Evolutionary conservation across 768 basidiomycete species (phyloP).

Genomic region (Xerocomellus intermedius): DNA sequence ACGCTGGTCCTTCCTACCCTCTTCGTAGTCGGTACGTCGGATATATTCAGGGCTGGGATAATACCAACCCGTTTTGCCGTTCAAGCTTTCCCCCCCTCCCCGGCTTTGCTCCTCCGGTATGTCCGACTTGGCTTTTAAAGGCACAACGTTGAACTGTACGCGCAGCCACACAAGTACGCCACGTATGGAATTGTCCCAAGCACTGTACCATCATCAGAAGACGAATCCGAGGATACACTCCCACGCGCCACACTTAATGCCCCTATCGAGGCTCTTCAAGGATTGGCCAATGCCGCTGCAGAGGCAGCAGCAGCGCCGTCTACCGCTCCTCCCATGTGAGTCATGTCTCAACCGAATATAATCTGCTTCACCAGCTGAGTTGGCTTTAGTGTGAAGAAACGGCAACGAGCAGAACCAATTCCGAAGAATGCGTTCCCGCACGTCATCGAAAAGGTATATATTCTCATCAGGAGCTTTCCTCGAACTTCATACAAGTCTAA

Average conservation of each 20-base stretch:
- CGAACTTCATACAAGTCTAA: neutral
- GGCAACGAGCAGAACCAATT: conserved; percentile 79
- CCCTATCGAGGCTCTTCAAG: conserved; percentile 92
- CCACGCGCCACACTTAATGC: conserved; percentile 83
- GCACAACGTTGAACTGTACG: conserved; percentile 16
- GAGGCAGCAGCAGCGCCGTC: conserved; percentile 86
- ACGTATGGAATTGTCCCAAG: conserved; percentile 88
- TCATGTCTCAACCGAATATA: neutral
- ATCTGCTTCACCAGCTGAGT: neutral
- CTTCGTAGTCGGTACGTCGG: conserved; percentile 35
- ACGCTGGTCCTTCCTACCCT: conserved; percentile 27
- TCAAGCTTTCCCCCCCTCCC: conserved; percentile 79
- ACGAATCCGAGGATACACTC: conserved; percentile 87
- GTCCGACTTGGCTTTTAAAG: conserved; percentile 25
- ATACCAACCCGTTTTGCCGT: conserved; percentile 32
- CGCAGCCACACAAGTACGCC: conserved; percentile 83
- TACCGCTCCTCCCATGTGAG: conserved; percentile 56
- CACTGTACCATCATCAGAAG: conserved; percentile 82
- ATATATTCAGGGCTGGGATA: conserved; percentile 19
- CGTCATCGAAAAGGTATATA: conserved; percentile 76
- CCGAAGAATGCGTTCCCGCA: conserved; percentile 86
- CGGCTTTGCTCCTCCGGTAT: conserved; percentile 87
- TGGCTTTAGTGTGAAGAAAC: conserved; percentile 60
- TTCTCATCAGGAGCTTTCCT: neutral
- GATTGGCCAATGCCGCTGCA: conserved; percentile 91